Evolutionary conservation across 2,329 filamentous ascomycete species (phyloP).

Genomic region (Colletotrichum cereale): DNA sequence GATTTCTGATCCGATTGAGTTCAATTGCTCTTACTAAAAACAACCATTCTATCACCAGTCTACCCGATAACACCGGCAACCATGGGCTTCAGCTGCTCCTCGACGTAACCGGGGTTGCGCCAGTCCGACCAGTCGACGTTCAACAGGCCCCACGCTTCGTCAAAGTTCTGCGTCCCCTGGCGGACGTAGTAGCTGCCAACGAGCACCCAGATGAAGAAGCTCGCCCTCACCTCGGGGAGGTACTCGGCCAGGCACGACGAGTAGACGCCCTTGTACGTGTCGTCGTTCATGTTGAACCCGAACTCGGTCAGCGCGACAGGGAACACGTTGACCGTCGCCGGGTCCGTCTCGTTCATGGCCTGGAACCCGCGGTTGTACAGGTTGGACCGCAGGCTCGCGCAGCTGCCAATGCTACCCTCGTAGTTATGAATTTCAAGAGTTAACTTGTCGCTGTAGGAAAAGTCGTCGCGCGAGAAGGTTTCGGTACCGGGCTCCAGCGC

Average conservation of each 20-base stretch:
- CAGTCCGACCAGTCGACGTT: conserved; percentile 67
- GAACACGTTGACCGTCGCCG: conserved; percentile 53
- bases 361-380: conserved; percentile 66
- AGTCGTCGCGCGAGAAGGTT: conserved; percentile 60
- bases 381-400: conserved; percentile 58
- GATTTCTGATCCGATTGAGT: not conserved
- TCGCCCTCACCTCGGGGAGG: conserved; percentile 61
- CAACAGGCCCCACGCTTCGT: conserved; percentile 69
- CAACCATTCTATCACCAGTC: not conserved
- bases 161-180: conserved; percentile 64
- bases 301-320: conserved; percentile 65
- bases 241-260: conserved; percentile 64
- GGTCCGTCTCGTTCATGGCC: conserved; percentile 57
- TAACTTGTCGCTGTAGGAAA: conserved; percentile 65
- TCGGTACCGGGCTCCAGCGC: conserved; percentile 60
- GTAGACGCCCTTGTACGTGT: conserved; percentile 62
- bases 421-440: conserved; percentile 74
- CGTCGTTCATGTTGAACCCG: conserved; percentile 63
- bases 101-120: conserved; percentile 59
- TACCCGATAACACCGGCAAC: conserved; percentile 49
- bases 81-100: conserved; percentile 56
- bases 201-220: conserved; percentile 72
- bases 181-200: conserved; percentile 70
- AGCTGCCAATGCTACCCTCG: conserved; percentile 62
- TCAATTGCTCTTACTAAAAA: not conserved